Evolutionary conservation across 148 eudicot species (phyloP).

Genomic region (Silene conica): DNA sequence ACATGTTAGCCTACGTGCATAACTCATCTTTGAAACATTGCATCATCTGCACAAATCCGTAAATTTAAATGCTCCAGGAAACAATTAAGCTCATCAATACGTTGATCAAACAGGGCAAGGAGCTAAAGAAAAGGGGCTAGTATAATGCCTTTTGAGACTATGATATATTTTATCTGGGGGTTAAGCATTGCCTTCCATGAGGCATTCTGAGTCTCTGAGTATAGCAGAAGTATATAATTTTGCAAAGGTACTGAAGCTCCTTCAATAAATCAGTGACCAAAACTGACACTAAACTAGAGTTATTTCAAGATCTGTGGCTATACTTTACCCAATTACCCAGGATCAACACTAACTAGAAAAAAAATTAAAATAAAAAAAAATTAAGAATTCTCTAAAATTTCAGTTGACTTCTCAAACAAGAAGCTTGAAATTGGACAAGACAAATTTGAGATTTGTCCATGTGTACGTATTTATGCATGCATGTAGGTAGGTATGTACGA

Average conservation of each 20-base stretch:
- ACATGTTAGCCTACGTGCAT: not conserved
- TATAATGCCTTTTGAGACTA: not conserved
- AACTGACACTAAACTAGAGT: not conserved
- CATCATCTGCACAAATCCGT: not conserved
- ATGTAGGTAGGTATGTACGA: not conserved
- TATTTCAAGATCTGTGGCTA: no score
- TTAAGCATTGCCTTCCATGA: not conserved
- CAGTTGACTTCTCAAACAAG: not conserved
- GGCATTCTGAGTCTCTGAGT: not conserved
- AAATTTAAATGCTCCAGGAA: not conserved
- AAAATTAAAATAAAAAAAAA: not conserved
- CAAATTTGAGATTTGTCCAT: not conserved
- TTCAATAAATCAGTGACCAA: not conserved
- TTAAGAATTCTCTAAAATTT: not conserved
- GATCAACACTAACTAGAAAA: not conserved
- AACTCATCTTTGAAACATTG: constrained; percentile 1
- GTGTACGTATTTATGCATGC: not conserved
- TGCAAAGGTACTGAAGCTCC: not conserved
- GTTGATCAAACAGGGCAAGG: not conserved
- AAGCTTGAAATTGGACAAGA: not conserved
- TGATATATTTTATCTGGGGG: not conserved
- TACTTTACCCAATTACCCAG: no score
- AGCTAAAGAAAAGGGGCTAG: not conserved
- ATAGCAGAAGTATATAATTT: not conserved
- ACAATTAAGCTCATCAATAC: not conserved